A percentile compares a stretch with the other conserved stretches of the same genome.
These are phyloP conservation scores for Ophiorrhiza pumila DNA, from an alignment of 257 asterid species.

Conservation along the genomic window DNA sequence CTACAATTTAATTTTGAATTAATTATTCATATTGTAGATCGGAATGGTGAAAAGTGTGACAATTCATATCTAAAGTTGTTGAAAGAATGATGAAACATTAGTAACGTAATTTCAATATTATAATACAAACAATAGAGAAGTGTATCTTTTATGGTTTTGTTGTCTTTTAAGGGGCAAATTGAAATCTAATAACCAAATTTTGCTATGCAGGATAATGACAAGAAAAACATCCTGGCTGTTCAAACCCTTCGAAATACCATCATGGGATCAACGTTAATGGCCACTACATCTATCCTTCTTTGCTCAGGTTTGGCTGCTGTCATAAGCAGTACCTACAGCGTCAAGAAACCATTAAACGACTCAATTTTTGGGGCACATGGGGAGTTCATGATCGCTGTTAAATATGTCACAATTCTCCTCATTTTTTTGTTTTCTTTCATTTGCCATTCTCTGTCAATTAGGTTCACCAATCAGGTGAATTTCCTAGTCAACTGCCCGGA, in stretches of 20 bases:
- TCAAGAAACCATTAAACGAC: constrained; percentile 80
- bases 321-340: constrained; percentile 85
- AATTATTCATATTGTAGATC: no score
- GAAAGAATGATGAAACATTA: no score
- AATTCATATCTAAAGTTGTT: no score
- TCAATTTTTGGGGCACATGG: constrained; percentile 84
- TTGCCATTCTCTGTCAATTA: constrained; percentile 75
- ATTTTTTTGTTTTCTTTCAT: constrained; percentile 69
- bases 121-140: no score
- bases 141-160: no score
- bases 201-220: constrained; percentile 70
- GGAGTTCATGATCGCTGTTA: constrained; percentile 80
- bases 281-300: constrained; percentile 86
- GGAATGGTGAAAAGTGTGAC: no score
- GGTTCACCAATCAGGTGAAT: constrained; percentile 81
- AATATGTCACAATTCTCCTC: constrained; percentile 67
- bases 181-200: not conserved
- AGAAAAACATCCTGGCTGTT: constrained; percentile 87
- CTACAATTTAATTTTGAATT: no score
- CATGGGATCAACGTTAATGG: constrained; percentile 93
- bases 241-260: constrained; percentile 84
- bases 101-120: no score
- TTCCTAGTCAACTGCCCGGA: constrained; percentile 78
- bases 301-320: constrained; percentile 84
- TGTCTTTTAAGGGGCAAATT: not conserved